Evolutionary conservation across 2,329 filamentous ascomycete species (phyloP).

Genomic region (Botrytis aclada): DNA sequence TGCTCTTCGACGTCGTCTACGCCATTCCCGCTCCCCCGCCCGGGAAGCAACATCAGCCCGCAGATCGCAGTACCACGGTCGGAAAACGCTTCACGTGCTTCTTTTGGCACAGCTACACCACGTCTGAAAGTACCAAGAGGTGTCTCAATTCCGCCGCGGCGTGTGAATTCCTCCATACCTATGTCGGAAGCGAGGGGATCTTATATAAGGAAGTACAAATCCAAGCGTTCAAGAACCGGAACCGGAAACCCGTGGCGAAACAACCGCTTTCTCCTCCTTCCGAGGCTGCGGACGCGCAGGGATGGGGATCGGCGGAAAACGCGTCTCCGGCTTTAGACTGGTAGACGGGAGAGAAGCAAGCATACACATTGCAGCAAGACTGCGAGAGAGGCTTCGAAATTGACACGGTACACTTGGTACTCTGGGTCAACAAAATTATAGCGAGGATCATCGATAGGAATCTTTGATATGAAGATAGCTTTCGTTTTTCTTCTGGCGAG

Average conservation of each 20-base stretch:
- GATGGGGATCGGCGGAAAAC: neutral
- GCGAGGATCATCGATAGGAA: neutral
- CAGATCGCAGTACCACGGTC: neutral
- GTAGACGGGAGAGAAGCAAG: neutral
- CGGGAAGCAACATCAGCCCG: neutral
- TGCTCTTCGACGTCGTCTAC: constrained; percentile 14
- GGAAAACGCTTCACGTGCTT: constrained; percentile 18
- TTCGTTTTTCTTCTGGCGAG: neutral
- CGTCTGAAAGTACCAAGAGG: neutral
- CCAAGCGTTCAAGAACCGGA: neutral
- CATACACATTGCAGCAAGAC: neutral
- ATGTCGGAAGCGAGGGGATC: constrained; percentile 1
- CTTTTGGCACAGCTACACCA: neutral
- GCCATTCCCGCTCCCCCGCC: neutral
- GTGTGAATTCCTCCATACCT: constrained; percentile 28
- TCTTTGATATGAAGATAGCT: neutral
- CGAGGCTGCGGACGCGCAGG: too few relatives aligned
- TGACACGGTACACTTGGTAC: neutral
- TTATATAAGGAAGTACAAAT: neutral
- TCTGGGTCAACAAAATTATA: neutral
- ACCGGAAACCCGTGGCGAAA: neutral
- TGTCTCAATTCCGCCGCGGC: neutral
- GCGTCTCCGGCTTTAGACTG: neutral
- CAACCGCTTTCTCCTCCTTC: neutral
- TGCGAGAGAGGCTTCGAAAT: neutral